phyloP scores from a whole-genome alignment of 2,329 filamentous ascomycete genomes.

The Fusarium sp. region DNA sequence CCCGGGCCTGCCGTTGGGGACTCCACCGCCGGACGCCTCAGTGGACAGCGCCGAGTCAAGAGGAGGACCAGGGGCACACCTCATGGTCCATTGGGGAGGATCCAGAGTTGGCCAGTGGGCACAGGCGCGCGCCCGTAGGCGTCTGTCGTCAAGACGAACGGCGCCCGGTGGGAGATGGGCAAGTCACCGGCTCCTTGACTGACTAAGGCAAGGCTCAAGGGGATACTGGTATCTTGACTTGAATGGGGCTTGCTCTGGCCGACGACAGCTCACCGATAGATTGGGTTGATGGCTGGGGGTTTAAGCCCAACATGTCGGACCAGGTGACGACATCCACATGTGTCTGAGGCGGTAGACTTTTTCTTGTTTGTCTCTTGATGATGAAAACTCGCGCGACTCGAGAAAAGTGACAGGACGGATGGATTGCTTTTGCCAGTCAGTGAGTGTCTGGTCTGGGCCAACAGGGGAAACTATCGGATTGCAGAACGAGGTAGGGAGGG shows the following conservation, averaged over 20 bases:
- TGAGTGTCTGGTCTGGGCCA: not conserved
- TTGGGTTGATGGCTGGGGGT: slow-evolving; percentile 24
- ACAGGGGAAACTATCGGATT: slow-evolving; percentile 15
- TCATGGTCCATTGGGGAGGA: slow-evolving; percentile 17
- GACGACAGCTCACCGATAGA: slow-evolving; percentile 19
- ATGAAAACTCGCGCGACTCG: slow-evolving; percentile 7
- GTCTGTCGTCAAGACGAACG: slow-evolving; percentile 7
- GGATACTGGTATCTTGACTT: not conserved
- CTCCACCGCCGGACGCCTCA: slow-evolving; percentile 37
- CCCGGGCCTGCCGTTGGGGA: slow-evolving; percentile 34
- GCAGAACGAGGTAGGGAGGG: slow-evolving; percentile 12
- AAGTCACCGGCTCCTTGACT: slow-evolving; percentile 5
- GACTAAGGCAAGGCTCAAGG: slow-evolving; percentile 1
- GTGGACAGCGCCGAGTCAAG: slow-evolving; percentile 41
- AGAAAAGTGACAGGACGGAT: not conserved
- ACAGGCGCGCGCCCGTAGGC: slow-evolving; percentile 27
- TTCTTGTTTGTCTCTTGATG: slow-evolving; percentile 12
- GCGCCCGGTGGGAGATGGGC: not conserved
- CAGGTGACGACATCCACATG: slow-evolving; percentile 26
- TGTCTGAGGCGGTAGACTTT: slow-evolving; percentile 20
- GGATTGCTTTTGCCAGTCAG: slow-evolving; percentile 16
- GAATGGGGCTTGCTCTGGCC: not conserved
- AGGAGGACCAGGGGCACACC: slow-evolving; percentile 1
- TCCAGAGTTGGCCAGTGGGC: slow-evolving; percentile 20
- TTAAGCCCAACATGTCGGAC: slow-evolving; percentile 8